Conservation (phyloP, 2,329 filamentous ascomycete genomes). For the Pezicula carpinea region DNA sequence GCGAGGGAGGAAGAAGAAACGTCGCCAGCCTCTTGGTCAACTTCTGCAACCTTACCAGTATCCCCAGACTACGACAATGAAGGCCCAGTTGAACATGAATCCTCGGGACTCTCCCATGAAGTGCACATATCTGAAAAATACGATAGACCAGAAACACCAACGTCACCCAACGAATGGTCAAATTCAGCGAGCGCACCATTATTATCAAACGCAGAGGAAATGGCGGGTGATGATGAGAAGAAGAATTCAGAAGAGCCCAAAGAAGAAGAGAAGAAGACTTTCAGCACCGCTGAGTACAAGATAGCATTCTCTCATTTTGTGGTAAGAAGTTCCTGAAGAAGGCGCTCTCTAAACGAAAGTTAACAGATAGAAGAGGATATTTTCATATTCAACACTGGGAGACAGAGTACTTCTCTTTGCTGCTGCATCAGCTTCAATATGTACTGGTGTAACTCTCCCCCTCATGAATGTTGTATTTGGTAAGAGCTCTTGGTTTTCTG, state of each 20-base stretch:
- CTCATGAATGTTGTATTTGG: conserved; percentile 55
- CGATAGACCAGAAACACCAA: conserved; percentile 1
- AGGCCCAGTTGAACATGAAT: too few relatives aligned
- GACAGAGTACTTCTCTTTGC: conserved; percentile 13
- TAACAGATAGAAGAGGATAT: conserved; percentile 14
- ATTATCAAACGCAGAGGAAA: not conserved
- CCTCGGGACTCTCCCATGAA: not conserved
- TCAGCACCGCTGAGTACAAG: conserved; percentile 7
- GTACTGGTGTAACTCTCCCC: conserved; percentile 49
- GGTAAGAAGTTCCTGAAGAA: conserved; percentile 1
- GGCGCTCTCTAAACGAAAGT: not conserved
- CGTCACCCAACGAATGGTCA: conserved; percentile 4
- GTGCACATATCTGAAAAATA: not conserved
- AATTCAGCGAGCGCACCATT: not conserved
- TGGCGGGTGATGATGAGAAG: not conserved
- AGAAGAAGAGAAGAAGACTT: conserved; percentile 5
- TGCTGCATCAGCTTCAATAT: conserved; percentile 44
- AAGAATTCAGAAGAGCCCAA: not conserved
- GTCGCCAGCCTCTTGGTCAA: conserved; percentile 7
- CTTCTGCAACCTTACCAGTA: conserved; percentile 5
- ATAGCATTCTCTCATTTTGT: conserved; percentile 10
- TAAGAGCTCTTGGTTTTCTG: conserved; percentile 24
- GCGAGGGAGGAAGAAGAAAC: not conserved
- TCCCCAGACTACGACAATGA: conserved; percentile 4
- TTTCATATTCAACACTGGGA: conserved; percentile 13